Evolutionary conservation across 2,329 filamentous ascomycete species (phyloP), one percentile per base, ranked within the genome.

Genomic region (Nakataea oryzae): DNA sequence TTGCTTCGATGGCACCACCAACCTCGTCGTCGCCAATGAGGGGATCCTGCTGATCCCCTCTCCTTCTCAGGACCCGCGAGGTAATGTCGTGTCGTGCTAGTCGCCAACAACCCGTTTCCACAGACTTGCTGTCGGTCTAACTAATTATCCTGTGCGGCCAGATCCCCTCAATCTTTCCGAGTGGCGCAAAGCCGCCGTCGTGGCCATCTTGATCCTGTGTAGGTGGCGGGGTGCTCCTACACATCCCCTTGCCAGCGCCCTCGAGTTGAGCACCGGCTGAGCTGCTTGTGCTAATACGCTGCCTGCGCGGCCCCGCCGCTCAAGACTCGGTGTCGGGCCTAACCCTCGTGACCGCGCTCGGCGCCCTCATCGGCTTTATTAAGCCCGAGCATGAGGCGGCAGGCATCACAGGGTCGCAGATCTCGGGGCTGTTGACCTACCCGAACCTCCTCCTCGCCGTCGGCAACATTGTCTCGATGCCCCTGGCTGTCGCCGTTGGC

Each of bases 391-490:
- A 74, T 61, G 69, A 59, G 30, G 17, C 11, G 13, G 58, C 29
- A 13, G 58, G 58, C 24, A 30, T 56, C 4, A 56, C 60, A 14
- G 50, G 41, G 12, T 30, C 29, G 17, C 60, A 61, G 54, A 57
- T 61, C 54, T 61, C 50, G 34, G 50, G 27, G 9, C 62, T 76
- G n/a, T 67, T 71, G 0, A 76, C 73, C 0, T 72, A 74, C 54
- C 74, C 75, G 0, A 72, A 73, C 1, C 64, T 77, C 8, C 75
- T 75, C 58, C 74, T 76, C 58, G 74, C 73, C 24, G 67, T 76
- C 32, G 74, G 74, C 70, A 65, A 65, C 63, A 75, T 73, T 60
- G 64, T 75, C 17, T 72, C 75, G 56, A 69, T 78, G 32, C 75
- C 75, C 0, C 62, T 76, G 11, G 71, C 72, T 14, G 67, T 77